Evolutionary conservation across 305 asterid genomes (phyloP).

Genomic region (Fraxinus platypoda): DNA sequence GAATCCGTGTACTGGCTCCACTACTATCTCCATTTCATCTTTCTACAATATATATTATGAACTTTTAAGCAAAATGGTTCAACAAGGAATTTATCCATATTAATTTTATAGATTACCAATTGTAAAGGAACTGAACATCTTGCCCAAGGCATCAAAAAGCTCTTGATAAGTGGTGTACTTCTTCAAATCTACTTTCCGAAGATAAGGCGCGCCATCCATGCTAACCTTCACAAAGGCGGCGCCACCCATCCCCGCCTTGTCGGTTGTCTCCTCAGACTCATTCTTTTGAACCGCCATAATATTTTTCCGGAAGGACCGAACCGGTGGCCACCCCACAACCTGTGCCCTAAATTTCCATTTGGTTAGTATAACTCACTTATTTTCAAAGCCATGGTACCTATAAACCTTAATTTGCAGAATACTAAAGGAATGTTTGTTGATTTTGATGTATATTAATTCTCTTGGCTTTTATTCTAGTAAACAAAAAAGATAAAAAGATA

Average conservation of each 20-base stretch:
- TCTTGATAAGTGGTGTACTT: slow-evolving; percentile 61
- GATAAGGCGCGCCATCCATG: slow-evolving; percentile 90
- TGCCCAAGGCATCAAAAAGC: slow-evolving; percentile 59
- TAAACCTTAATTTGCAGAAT: background rate
- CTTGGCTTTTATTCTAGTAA: background rate
- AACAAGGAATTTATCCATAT: background rate
- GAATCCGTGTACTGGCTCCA: background rate
- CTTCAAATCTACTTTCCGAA: slow-evolving; percentile 70
- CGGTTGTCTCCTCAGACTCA: slow-evolving; percentile 32
- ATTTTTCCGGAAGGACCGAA: slow-evolving; percentile 67
- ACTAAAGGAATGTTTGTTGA: background rate
- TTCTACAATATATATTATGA: background rate
- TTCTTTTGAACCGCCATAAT: slow-evolving; percentile 47
- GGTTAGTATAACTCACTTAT: background rate
- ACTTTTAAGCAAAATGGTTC: background rate
- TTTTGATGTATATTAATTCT: background rate
- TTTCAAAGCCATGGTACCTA: background rate
- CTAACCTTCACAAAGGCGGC: slow-evolving; percentile 68
- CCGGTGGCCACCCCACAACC: slow-evolving; percentile 99
- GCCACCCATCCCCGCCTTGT: slow-evolving; percentile 29
- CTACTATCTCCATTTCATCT: background rate
- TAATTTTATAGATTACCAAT: slow-evolving; percentile 29
- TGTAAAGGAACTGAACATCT: slow-evolving; percentile 70
- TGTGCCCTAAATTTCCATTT: slow-evolving; percentile 56
- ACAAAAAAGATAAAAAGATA: background rate